phyloP scores from a whole-genome alignment of 2,329 filamentous ascomycete genomes.

The Helotiales sp. region DNA sequence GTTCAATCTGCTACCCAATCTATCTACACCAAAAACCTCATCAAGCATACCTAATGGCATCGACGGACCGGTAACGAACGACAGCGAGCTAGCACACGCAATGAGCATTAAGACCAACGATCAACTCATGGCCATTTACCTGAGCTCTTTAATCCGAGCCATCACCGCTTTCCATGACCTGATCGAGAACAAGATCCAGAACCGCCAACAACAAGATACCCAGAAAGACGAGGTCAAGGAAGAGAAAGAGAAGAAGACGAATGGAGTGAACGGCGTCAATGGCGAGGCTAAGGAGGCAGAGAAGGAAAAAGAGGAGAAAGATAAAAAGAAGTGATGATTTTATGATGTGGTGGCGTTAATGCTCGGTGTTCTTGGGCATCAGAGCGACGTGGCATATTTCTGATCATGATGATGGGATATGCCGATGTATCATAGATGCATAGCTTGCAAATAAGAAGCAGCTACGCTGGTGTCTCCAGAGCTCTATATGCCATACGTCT shows the following conservation, averaged over 20 bases:
- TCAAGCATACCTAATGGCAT: slow-evolving; percentile 48
- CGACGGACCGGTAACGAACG: slow-evolving; percentile 52
- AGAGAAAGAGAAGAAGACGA: slow-evolving; percentile 62
- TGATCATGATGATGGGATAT: slow-evolving; percentile 26
- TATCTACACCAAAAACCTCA: slow-evolving; percentile 77
- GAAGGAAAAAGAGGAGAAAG: slow-evolving; percentile 51
- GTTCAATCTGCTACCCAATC: slow-evolving; percentile 96
- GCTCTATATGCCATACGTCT: neutral
- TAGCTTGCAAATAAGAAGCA: slow-evolving; percentile 30
- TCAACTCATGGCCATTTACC: slow-evolving; percentile 97
- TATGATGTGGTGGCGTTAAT: slow-evolving; percentile 20
- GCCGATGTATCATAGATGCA: slow-evolving; percentile 37
- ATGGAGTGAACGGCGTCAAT: slow-evolving; percentile 58
- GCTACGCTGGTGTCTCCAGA: slow-evolving; percentile 21
- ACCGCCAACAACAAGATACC: slow-evolving; percentile 94
- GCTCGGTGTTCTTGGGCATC: slow-evolving; percentile 28
- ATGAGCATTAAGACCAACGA: slow-evolving; percentile 99
- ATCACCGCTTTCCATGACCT: slow-evolving; percentile 99
- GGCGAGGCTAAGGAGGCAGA: slow-evolving; percentile 51
- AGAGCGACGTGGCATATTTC: slow-evolving; percentile 28
- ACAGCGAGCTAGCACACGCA: slow-evolving; percentile 86
- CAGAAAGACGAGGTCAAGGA: slow-evolving; percentile 77
- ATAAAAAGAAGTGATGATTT: slow-evolving; percentile 44
- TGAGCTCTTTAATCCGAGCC: slow-evolving; percentile 92
- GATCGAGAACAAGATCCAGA: slow-evolving; percentile 99